Evolutionary conservation across 257 asterid genomes (phyloP).

Genomic region (Marsdenia floribunda): DNA sequence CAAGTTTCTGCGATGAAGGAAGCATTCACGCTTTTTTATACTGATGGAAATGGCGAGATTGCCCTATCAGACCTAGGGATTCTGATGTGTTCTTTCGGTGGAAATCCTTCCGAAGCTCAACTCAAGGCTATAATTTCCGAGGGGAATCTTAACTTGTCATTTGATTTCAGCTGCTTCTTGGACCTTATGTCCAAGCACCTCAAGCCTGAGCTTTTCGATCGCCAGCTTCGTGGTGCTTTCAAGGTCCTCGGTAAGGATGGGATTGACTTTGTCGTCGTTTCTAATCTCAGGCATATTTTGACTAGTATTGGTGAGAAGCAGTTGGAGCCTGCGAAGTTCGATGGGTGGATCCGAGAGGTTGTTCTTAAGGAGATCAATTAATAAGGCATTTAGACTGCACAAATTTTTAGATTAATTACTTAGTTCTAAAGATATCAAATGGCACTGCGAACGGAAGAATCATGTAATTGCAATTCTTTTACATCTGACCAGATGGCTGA

Average conservation of each 20-base stretch:
- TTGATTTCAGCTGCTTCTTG: conserved; percentile 67
- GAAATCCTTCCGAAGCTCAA: conserved; percentile 93
- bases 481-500: neutral
- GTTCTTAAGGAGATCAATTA: no score
- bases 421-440: neutral
- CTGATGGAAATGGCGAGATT: conserved; percentile 90
- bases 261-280: no score
- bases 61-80: conserved; percentile 86
- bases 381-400: neutral
- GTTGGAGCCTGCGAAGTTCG: conserved; percentile 87
- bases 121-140: conserved; percentile 63
- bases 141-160: conserved; percentile 65
- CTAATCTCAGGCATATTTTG: no score
- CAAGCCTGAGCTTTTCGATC: conserved; percentile 95
- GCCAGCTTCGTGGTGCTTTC: conserved; percentile 90
- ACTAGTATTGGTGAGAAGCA: conserved; percentile 91
- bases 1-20: no score
- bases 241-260: conserved; percentile 93
- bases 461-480: neutral
- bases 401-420: neutral
- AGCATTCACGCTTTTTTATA: conserved; percentile 78
- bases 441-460: neutral
- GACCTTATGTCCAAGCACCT: conserved; percentile 87
- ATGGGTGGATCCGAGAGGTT: conserved; percentile 99
- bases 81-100: conserved; percentile 89